Conservation (phyloP, 768 basidiomycete genomes). For the Macrolepiota albuminosa region DNA sequence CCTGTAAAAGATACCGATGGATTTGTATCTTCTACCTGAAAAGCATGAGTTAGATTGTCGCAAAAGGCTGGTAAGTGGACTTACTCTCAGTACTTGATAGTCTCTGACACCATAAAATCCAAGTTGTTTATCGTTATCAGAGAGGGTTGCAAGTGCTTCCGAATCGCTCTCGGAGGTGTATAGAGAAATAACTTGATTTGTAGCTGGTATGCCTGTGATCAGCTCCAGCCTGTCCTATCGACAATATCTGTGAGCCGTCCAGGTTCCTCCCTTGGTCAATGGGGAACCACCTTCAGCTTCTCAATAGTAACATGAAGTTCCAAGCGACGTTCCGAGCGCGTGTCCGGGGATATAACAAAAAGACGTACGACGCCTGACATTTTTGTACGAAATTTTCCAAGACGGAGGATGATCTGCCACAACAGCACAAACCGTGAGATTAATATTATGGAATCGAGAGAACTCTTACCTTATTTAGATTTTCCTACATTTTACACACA, state of each 20-base stretch:
- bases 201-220: conserved; percentile 84
- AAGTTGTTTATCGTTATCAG: conserved; percentile 63
- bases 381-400: neutral
- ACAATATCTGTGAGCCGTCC: neutral
- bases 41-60: neutral
- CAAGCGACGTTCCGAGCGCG: conserved; percentile 83
- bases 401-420: neutral
- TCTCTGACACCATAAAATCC: conserved; percentile 73
- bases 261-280: neutral
- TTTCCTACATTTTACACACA: too few relatives aligned
- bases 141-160: conserved; percentile 46
- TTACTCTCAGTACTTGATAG: conserved; percentile 78
- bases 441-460: too few relatives aligned
- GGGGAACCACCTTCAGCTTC: conserved; percentile 67
- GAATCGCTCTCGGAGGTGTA: conserved; percentile 52
- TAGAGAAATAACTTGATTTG: conserved; percentile 66
- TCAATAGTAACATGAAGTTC: conserved; percentile 70
- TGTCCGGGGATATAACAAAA: conserved; percentile 83
- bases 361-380: conserved; percentile 31
- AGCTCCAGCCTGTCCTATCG: conserved; percentile 74
- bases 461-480: too few relatives aligned
- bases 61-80: conserved; percentile 12
- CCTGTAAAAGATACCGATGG: conserved; percentile 75
- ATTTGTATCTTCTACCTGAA: conserved; percentile 69
- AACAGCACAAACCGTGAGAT: too few relatives aligned